These are phyloP conservation scores for Quercus cerris DNA, from an alignment of 306 rosid genomes.

Conservation along the genomic window DNA sequence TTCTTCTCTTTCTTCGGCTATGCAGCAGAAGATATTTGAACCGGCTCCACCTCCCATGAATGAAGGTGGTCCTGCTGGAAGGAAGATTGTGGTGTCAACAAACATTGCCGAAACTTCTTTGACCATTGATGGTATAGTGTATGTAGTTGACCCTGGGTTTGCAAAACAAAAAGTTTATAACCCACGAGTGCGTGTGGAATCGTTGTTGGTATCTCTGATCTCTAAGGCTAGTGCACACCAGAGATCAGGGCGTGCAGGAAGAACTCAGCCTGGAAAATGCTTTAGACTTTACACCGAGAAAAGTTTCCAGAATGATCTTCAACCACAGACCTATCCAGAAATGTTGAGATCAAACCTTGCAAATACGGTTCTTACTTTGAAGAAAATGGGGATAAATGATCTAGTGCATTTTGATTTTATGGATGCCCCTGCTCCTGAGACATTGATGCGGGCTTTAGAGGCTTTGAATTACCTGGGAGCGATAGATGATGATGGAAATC, in stretches of 20 bases:
- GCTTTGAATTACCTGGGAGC: slow-evolving; percentile 96
- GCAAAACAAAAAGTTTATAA: slow-evolving; percentile 88
- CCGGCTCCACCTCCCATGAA: slow-evolving; percentile 77
- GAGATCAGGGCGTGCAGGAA: slow-evolving; percentile 97
- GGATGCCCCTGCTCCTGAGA: slow-evolving; percentile 99
- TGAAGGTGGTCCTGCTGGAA: slow-evolving; percentile 85
- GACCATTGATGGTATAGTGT: slow-evolving; percentile 92
- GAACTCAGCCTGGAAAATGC: slow-evolving; percentile 96
- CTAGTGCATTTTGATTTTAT: slow-evolving; percentile 93
- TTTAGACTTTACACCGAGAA: slow-evolving; percentile 88
- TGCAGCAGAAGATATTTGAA: slow-evolving; percentile 93
- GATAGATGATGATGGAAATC: slow-evolving; percentile 87
- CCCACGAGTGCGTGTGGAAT: slow-evolving; percentile 85
- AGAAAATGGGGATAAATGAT: slow-evolving; percentile 92
- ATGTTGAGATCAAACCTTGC: slow-evolving; percentile 91
- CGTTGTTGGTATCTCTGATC: slow-evolving; percentile 85
- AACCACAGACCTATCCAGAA: slow-evolving; percentile 90
- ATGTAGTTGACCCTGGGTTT: slow-evolving; percentile 96
- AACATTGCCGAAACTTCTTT: slow-evolving; percentile 95
- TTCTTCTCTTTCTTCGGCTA: slow-evolving; percentile 90
- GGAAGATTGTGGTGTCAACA: slow-evolving; percentile 92
- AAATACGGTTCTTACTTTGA: slow-evolving; percentile 84
- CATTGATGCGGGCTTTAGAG: slow-evolving; percentile 94
- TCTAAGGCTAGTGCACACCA: slow-evolving; percentile 97
- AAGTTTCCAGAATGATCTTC: slow-evolving; percentile 85